phyloP scores from a whole-genome alignment of 2,329 filamentous ascomycete genomes.

The Trichoderma atrobrunneum region DNA sequence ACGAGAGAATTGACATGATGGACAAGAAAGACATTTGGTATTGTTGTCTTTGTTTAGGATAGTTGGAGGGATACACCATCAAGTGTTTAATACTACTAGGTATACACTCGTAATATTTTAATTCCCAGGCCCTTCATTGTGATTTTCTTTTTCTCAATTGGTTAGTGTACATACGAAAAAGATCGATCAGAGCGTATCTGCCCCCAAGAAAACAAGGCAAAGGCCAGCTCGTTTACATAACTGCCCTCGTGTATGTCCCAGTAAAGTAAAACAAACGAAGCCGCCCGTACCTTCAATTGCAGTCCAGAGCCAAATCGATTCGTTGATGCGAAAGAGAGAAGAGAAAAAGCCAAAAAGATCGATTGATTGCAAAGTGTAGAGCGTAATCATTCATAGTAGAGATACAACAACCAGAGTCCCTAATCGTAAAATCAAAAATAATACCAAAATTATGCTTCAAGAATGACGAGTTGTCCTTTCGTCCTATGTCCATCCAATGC shows the following conservation, averaged over 20 bases:
- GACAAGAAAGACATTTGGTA: not conserved
- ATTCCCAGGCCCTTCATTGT: not conserved
- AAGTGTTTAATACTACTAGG: not conserved
- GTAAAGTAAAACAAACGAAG: not conserved
- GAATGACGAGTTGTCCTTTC: slow-evolving; percentile 11
- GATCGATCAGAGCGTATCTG: not conserved
- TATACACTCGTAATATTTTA: too few relatives aligned
- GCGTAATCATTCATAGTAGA: slow-evolving; percentile 7
- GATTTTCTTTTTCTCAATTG: not conserved
- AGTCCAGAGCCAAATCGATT: not conserved
- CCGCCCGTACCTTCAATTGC: not conserved
- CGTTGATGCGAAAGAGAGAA: not conserved
- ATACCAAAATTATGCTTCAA: slow-evolving; percentile 8
- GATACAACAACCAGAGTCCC: not conserved
- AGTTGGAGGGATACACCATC: not conserved
- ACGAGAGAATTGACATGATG: not conserved
- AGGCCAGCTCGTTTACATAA: not conserved
- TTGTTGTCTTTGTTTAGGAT: not conserved
- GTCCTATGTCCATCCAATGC: slow-evolving; percentile 14
- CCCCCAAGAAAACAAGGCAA: not conserved
- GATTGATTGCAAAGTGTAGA: not conserved
- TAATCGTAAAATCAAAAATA: slow-evolving; percentile 1
- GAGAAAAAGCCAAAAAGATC: not conserved
- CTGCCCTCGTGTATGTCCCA: not conserved
- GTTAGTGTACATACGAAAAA: not conserved